Evolutionary conservation across 2,329 filamentous ascomycete species (phyloP), one percentile per base, ranked within the genome.

Genomic region (Fonsecaea multimorphosa): DNA sequence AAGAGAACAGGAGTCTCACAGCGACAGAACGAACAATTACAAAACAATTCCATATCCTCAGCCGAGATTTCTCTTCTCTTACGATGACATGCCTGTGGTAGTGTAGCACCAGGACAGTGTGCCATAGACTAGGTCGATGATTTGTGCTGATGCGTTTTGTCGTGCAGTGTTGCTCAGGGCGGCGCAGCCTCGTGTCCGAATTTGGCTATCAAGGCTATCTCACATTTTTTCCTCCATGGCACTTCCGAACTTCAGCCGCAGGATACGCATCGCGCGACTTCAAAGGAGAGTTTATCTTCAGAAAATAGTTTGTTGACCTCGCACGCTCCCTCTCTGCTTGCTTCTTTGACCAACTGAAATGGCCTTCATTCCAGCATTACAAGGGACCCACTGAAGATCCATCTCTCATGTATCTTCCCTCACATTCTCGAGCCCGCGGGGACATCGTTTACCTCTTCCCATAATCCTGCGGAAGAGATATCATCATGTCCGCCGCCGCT

Each of bases 401-500:
- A 4, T 27, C 52, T 16, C 22, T 32, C 31, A 54, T 34, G 31
- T 54, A 8, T 32, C 14, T 22, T 27, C 7, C n/a, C 8, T 19
- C 31, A 22, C 2, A 54, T 19, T 32, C 52, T n/a, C 52, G n/a
- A 34, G 29, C 2, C 52, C 24, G 24, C 27, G 27, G 52, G 31
- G 27, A 34, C 4, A 54, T 22, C 27, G 14, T 32, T 54, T n/a
- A 27, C 19, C n/a, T 46, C 7, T 8, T 24, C 11, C 12, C 9
- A 27, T 49, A 49, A 14, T 22, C 44, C 44, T 24, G 19, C 22
- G 11, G 8, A 49, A 7, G 8, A 49, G 12, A 27, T 9, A 31
- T 27, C 29, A 46, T 38, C 31, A 71, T 71, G 69, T 61, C 66
- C 29, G 57, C 67, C 22, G 58, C 56, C 55, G 69, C 44, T 34